These are phyloP conservation scores for Violaceomyces palustris DNA, from an alignment of 1,284 basidiomycete genomes.

Conservation along the genomic window DNA sequence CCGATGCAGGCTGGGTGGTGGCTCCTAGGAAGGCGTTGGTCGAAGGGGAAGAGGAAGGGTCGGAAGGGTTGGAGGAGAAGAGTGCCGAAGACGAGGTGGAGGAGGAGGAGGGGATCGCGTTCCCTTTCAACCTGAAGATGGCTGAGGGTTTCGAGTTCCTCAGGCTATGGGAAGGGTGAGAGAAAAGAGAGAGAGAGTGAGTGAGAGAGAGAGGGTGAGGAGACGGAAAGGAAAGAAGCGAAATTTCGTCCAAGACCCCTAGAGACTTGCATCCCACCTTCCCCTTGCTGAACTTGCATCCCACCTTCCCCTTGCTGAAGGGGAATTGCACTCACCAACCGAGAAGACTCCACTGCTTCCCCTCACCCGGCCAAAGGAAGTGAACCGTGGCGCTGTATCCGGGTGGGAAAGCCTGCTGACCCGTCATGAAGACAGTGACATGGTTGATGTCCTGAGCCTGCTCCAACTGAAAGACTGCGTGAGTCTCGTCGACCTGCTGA, in stretches of 20 bases:
- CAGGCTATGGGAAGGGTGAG: slow-evolving; percentile 13
- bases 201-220: too few species aligned
- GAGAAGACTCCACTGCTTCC: slow-evolving; percentile 35
- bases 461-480: slow-evolving; percentile 46
- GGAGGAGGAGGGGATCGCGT: slow-evolving; percentile 1
- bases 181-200: neutral
- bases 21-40: slow-evolving; percentile 2
- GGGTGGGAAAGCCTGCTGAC: slow-evolving; percentile 42
- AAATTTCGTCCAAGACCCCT: too few species aligned
- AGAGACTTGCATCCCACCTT: too few species aligned
- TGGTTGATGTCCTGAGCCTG: slow-evolving; percentile 36
- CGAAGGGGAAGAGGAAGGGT: neutral
- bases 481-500: slow-evolving; percentile 48
- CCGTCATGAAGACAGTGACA: slow-evolving; percentile 49
- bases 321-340: slow-evolving; percentile 35
- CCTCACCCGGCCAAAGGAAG: slow-evolving; percentile 36
- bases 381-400: slow-evolving; percentile 48
- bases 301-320: too few species aligned
- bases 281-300: too few species aligned
- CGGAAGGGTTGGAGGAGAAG: neutral
- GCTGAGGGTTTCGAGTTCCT: slow-evolving; percentile 48
- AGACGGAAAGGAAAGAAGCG: neutral
- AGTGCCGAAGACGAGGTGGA: neutral
- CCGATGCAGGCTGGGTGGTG: slow-evolving; percentile 1
- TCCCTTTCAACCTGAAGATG: slow-evolving; percentile 38